Conservation (phyloP, 2,329 filamentous ascomycete species). For the Sarocladium brachiariae region DNA sequence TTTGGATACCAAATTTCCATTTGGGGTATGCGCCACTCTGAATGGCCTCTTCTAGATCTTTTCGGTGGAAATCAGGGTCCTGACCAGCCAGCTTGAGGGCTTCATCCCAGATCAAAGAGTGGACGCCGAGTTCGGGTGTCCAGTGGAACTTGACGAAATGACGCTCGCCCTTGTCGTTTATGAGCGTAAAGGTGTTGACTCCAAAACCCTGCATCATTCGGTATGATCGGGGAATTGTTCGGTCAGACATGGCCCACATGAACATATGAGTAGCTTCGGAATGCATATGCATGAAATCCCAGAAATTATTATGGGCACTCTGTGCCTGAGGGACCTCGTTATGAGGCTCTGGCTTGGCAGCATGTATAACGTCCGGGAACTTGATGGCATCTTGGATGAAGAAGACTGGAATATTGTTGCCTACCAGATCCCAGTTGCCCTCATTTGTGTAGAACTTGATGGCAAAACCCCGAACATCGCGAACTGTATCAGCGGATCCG, state of each 20-base stretch:
- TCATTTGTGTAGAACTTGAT: slow-evolving; percentile 62
- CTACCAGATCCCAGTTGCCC: slow-evolving; percentile 69
- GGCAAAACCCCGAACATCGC: slow-evolving; percentile 77
- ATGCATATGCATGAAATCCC: slow-evolving; percentile 65
- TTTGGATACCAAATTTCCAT: slow-evolving; percentile 80
- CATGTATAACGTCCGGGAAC: slow-evolving; percentile 60
- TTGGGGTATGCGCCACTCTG: slow-evolving; percentile 63
- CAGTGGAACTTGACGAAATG: slow-evolving; percentile 75
- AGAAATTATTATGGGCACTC: slow-evolving; percentile 39
- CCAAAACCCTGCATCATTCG: slow-evolving; percentile 86
- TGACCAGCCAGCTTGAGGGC: slow-evolving; percentile 67
- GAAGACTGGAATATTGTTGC: slow-evolving; percentile 70
- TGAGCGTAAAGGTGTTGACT: slow-evolving; percentile 69
- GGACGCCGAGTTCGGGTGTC: slow-evolving; percentile 67
- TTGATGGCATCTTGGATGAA: slow-evolving; percentile 73
- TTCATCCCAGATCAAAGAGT: slow-evolving; percentile 74
- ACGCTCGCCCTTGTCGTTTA: slow-evolving; percentile 60
- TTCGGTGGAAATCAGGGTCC: slow-evolving; percentile 76
- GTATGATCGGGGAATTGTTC: slow-evolving; percentile 64
- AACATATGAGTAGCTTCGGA: slow-evolving; percentile 56
- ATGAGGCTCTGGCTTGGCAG: slow-evolving; percentile 62
- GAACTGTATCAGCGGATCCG: slow-evolving; percentile 72
- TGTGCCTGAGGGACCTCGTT: slow-evolving; percentile 67
- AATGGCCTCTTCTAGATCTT: slow-evolving; percentile 69
- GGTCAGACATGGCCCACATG: slow-evolving; percentile 61